Conservation (phyloP, 352 stramenopile species). For the Pythium dissimile region DNA sequence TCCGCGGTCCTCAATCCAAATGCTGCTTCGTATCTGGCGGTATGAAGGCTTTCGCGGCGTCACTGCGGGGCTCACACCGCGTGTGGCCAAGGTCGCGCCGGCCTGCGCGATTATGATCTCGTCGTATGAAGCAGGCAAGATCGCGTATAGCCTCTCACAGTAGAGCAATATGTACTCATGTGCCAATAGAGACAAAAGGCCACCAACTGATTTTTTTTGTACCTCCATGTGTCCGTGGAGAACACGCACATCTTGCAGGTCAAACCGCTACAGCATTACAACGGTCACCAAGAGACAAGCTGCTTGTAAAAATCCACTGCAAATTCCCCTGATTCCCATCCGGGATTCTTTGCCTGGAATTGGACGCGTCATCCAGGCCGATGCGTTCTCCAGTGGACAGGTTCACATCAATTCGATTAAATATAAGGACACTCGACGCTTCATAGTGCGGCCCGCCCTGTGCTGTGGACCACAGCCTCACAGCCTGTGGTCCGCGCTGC, state of each 20-base stretch:
- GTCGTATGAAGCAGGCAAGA: conserved; percentile 68
- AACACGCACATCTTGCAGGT: neutral
- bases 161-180: neutral
- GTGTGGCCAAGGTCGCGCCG: conserved; percentile 67
- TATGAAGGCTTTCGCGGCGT: conserved; percentile 42
- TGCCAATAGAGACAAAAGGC: neutral
- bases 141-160: conserved; percentile 38
- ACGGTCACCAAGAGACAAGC: neutral
- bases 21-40: conserved; percentile 48
- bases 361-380: no score
- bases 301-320: neutral
- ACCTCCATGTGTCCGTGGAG: neutral
- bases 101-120: conserved; percentile 82
- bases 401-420: no score
- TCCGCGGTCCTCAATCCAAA: conserved; percentile 29
- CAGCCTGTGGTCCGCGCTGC: no score
- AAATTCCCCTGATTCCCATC: neutral
- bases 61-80: conserved; percentile 43
- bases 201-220: no score
- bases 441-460: no score
- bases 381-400: no score
- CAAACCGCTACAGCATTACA: neutral
- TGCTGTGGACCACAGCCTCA: no score
- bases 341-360: neutral
- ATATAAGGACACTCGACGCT: no score